Percentiles rank a stretch among this genome's conserved stretches.
phyloP scores from a whole-genome alignment of 2,329 filamentous ascomycete species.

The Aspergillus luchuensis region DNA sequence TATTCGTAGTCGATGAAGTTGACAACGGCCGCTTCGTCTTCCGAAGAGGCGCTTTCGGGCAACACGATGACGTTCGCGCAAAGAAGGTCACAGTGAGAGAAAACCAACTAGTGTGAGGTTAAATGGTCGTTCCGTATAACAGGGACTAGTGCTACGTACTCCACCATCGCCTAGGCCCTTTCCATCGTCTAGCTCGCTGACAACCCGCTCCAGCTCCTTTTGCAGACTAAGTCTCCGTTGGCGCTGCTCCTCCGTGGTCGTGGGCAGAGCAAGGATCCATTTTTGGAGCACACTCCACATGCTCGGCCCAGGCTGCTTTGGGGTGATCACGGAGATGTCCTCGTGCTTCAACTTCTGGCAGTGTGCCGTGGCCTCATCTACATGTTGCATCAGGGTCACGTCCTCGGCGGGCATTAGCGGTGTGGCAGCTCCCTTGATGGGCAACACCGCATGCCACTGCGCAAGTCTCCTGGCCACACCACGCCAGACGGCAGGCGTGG shows the following conservation, averaged over 20 bases:
- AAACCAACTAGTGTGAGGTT: slow-evolving; percentile 65
- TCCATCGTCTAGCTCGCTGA: slow-evolving; percentile 71
- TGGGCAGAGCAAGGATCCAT: slow-evolving; percentile 87
- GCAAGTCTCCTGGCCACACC: slow-evolving; percentile 83
- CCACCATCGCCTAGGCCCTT: slow-evolving; percentile 74
- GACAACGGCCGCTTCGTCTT: slow-evolving; percentile 56
- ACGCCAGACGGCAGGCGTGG: slow-evolving; percentile 72
- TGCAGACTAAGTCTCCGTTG: slow-evolving; percentile 70
- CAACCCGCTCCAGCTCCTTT: slow-evolving; percentile 70
- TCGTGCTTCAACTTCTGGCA: slow-evolving; percentile 18
- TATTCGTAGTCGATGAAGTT: slow-evolving; percentile 99
- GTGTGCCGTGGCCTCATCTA: slow-evolving; percentile 22
- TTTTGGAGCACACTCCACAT: slow-evolving; percentile 95
- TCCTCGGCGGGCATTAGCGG: slow-evolving; percentile 20
- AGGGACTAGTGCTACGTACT: slow-evolving; percentile 48
- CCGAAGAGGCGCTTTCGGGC: slow-evolving; percentile 39
- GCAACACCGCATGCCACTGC: slow-evolving; percentile 83
- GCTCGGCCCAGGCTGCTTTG: slow-evolving; percentile 75
- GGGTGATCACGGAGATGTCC: slow-evolving; percentile 49
- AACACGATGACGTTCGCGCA: slow-evolving; percentile 93
- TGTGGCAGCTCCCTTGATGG: slow-evolving; percentile 52
- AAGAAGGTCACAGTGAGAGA: slow-evolving; percentile 94
- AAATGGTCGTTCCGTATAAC: background rate
- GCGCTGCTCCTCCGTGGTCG: slow-evolving; percentile 67
- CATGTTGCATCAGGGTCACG: slow-evolving; percentile 22